Conservation (phyloP, 306 rosid genomes). For the Dalbergia oliveri region DNA sequence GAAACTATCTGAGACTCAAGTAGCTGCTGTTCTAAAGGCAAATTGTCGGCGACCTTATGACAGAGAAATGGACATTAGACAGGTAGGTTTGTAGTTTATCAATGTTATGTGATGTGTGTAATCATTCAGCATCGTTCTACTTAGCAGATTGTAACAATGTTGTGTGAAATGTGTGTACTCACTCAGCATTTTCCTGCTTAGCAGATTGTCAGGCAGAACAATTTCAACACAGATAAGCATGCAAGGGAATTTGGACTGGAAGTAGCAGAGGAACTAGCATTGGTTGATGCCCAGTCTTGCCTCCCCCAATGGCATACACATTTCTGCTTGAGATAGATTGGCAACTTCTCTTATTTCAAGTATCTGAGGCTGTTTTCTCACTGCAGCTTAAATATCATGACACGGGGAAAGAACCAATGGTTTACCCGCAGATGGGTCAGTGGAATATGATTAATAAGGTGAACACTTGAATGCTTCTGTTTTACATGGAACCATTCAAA, state of each 20-base stretch:
- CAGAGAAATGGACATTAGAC: conserved; percentile 34
- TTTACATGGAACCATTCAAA: not conserved
- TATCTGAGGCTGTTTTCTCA: not conserved
- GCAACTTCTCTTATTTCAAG: not conserved
- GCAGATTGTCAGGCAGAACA: conserved; percentile 50
- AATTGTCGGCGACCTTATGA: conserved; percentile 72
- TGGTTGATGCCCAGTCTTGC: conserved; percentile 74
- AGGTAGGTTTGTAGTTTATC: conserved; percentile 40
- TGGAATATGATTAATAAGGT: conserved; percentile 96
- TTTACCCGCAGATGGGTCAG: conserved; percentile 73
- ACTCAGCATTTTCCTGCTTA: not conserved
- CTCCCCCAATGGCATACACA: conserved; percentile 64
- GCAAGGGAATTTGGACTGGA: conserved; percentile 59
- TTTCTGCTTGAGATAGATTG: not conserved
- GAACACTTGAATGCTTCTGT: not conserved
- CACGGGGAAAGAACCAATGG: conserved; percentile 52
- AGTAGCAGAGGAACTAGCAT: conserved; percentile 36
- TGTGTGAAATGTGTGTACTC: not conserved
- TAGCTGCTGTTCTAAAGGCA: conserved; percentile 62
- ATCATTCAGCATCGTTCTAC: not conserved
- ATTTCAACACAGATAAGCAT: conserved; percentile 33
- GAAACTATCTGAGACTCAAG: conserved; percentile 69
- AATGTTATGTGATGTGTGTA: not conserved
- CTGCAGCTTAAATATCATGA: conserved; percentile 73
- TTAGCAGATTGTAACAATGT: conserved; percentile 46